Evolutionary conservation across 2,329 filamentous ascomycete genomes (phyloP).

Genomic region (Aspergillus melleus): DNA sequence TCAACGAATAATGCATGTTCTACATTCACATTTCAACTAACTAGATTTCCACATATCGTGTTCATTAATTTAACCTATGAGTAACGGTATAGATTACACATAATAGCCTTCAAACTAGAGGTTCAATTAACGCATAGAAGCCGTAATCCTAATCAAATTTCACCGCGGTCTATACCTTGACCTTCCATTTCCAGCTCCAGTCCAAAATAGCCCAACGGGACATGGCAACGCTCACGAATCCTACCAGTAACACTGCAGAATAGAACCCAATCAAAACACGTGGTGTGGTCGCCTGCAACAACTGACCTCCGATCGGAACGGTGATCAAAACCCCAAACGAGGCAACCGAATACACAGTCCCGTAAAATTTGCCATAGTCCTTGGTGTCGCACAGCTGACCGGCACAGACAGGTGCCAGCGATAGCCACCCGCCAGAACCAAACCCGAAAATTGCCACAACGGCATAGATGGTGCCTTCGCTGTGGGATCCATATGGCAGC

Average conservation of each 20-base stretch:
- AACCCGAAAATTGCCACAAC: conserved; percentile 52
- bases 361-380: conserved; percentile 50
- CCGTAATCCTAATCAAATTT: too few species aligned
- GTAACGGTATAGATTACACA: too few species aligned
- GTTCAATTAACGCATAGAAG: too few species aligned
- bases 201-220: conserved; percentile 39
- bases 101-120: too few species aligned
- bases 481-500: conserved; percentile 46
- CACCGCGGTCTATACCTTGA: conserved; percentile 36
- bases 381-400: conserved; percentile 49
- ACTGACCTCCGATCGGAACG: conserved; percentile 48
- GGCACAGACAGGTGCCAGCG: conserved; percentile 47
- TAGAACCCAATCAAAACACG: conserved; percentile 49
- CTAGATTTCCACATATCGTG: too few species aligned
- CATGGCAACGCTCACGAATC: conserved; percentile 27
- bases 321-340: conserved; percentile 49
- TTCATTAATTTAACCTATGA: too few species aligned
- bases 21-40: too few species aligned
- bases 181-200: conserved; percentile 41
- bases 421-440: conserved; percentile 51
- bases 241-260: conserved; percentile 42
- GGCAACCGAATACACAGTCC: conserved; percentile 50
- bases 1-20: too few species aligned
- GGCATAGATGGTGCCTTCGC: conserved; percentile 43
- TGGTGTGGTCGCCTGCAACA: conserved; percentile 49